Conservation (phyloP, 495 filamentous ascomycete species). For the Emericellopsis terricola region DNA sequence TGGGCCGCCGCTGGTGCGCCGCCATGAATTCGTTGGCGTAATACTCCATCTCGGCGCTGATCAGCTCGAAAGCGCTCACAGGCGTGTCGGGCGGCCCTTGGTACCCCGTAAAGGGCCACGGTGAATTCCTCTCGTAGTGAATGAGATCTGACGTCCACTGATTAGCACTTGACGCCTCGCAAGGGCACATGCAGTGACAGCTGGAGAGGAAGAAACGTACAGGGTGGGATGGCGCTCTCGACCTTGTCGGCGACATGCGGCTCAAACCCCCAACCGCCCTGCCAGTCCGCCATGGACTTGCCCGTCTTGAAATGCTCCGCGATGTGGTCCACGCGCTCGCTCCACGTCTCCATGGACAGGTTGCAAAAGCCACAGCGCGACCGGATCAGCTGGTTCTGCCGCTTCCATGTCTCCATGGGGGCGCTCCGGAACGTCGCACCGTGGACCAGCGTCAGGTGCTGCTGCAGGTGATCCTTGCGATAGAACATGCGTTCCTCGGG, state of each 20-base stretch:
- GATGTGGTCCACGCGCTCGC: conserved; percentile 26
- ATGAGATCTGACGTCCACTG: conserved; percentile 15
- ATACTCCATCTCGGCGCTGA: background rate
- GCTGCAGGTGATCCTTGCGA: conserved; percentile 47
- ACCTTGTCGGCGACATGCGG: conserved; percentile 16
- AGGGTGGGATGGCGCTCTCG: conserved; percentile 30
- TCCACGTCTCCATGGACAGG: conserved; percentile 22
- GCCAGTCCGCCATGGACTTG: conserved; percentile 30
- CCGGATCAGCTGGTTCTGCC: conserved; percentile 14
- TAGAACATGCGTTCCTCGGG: conserved; percentile 37
- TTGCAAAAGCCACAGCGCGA: conserved; percentile 38
- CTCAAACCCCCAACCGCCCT: conserved; percentile 36
- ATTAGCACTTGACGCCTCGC: no score
- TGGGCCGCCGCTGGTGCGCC: no score
- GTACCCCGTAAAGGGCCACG: conserved; percentile 8
- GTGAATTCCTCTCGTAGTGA: conserved; percentile 11
- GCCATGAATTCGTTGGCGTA: background rate
- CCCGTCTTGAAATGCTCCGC: conserved; percentile 33
- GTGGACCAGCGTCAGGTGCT: conserved; percentile 48
- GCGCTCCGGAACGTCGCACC: conserved; percentile 24
- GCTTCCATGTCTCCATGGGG: conserved; percentile 37
- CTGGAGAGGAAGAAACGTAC: background rate
- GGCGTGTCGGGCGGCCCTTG: no score
- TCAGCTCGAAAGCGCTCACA: no score
- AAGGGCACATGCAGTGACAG: no score